These are phyloP conservation scores for Euphorbia celastroides DNA, from an alignment of 441 rosid species.

Conservation along the genomic window DNA sequence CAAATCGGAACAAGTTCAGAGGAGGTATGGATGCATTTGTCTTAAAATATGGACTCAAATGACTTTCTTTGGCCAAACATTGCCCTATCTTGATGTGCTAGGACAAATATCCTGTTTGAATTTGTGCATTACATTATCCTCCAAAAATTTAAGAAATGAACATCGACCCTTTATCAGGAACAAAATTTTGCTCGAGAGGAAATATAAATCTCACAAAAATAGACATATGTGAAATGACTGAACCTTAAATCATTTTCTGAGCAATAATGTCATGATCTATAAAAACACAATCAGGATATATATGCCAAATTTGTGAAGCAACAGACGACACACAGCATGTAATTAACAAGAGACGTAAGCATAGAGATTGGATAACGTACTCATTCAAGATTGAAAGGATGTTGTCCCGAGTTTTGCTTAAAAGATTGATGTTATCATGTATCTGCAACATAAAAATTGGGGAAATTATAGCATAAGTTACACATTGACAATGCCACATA, in stretches of 20 bases:
- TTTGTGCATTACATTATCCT: not conserved
- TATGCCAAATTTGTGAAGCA: not conserved
- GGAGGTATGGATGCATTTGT: too few relatives aligned
- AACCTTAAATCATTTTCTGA: not conserved
- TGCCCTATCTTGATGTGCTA: not conserved
- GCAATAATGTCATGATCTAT: not conserved
- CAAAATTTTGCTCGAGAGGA: not conserved
- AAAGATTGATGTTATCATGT: constrained; percentile 60
- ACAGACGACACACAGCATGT: not conserved
- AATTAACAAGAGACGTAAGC: constrained; percentile 3
- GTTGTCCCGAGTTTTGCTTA: constrained; percentile 69
- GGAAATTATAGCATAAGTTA: not conserved
- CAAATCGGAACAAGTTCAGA: too few relatives aligned
- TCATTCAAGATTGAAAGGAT: constrained; percentile 70
- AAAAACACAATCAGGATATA: not conserved
- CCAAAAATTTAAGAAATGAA: not conserved
- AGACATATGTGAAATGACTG: not conserved
- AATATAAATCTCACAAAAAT: not conserved
- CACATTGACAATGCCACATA: not conserved
- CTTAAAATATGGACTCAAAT: too few relatives aligned
- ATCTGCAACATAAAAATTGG: constrained; percentile 39
- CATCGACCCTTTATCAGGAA: not conserved
- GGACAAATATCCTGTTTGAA: not conserved
- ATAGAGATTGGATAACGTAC: constrained; percentile 33
- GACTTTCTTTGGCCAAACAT: not conserved